phyloP scores from a whole-genome alignment of 345 rosid species.

The Linum trigynum region DNA sequence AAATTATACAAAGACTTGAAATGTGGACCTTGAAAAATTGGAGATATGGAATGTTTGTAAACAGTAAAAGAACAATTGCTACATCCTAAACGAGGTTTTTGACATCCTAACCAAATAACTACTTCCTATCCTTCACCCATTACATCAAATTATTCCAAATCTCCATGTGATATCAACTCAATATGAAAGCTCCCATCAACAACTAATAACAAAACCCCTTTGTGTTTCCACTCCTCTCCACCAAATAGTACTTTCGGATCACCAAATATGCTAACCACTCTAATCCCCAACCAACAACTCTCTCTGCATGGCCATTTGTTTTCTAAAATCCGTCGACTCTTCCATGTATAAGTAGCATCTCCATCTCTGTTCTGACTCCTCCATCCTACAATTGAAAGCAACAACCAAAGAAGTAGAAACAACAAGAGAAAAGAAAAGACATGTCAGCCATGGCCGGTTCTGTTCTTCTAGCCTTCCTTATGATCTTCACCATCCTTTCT shows the following conservation, averaged over 20 bases:
- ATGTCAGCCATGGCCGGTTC: slow-evolving; percentile 18
- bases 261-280: slow-evolving; percentile 59
- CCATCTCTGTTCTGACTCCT: not conserved
- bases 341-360: slow-evolving; percentile 14
- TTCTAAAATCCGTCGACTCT: slow-evolving; percentile 1
- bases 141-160: no score
- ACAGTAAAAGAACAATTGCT: no score
- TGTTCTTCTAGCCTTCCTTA: slow-evolving; percentile 16
- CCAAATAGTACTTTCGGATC: slow-evolving; percentile 27
- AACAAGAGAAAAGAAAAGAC: slow-evolving; percentile 1
- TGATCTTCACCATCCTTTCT: slow-evolving; percentile 18
- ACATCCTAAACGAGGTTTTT: no score
- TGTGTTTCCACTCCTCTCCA: slow-evolving; percentile 8
- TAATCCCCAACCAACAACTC: slow-evolving; percentile 32
- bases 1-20: no score
- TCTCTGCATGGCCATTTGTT: slow-evolving; percentile 3
- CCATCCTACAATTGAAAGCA: not conserved
- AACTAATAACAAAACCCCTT: no score
- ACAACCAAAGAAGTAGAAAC: not conserved
- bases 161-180: no score
- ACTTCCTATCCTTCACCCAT: no score
- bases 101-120: no score
- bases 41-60: no score
- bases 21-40: no score
- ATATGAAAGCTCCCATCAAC: no score